A percentile compares a stretch with the other conserved stretches of the same genome.
Evolutionary conservation across 208 protist genomes (phyloP).

Genomic region (Leishmania gerbilli): DNA sequence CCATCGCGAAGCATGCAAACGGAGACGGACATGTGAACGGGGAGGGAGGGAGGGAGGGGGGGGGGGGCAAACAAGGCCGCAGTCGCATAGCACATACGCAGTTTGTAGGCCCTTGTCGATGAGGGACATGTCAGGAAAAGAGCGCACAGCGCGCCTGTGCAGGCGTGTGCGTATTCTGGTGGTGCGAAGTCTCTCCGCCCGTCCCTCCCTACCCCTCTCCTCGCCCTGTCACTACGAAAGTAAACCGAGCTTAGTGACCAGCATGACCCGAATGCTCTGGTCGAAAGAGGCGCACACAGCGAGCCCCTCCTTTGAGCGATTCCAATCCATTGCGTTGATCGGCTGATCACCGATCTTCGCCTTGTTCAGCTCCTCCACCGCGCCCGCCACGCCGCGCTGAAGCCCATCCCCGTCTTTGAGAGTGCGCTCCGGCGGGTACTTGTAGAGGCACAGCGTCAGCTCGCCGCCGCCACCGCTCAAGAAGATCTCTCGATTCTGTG

Average conservation of each 20-base stretch:
- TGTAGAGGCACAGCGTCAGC: slow-evolving; percentile 88
- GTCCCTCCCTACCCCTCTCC: background rate
- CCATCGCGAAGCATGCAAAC: background rate
- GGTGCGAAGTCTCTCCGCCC: background rate
- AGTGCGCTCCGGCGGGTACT: slow-evolving; percentile 85
- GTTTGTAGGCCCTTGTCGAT: background rate
- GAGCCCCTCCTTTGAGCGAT: slow-evolving; percentile 77
- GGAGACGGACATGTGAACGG: too few species aligned
- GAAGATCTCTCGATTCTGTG: slow-evolving; percentile 94
- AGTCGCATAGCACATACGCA: background rate
- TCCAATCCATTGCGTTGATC: slow-evolving; percentile 89
- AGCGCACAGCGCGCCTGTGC: background rate
- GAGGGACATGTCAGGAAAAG: background rate
- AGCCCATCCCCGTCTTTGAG: slow-evolving; percentile 73
- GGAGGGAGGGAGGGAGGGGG: background rate
- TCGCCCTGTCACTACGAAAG: slow-evolving; percentile 34
- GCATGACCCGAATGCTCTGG: slow-evolving; percentile 85
- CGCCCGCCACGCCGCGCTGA: slow-evolving; percentile 75
- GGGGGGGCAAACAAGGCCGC: background rate
- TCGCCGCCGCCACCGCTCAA: slow-evolving; percentile 87
- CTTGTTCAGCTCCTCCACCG: slow-evolving; percentile 80
- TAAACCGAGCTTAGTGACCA: slow-evolving; percentile 83
- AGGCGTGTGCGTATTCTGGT: background rate
- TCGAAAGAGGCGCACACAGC: slow-evolving; percentile 86
- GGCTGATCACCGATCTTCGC: slow-evolving; percentile 87